Base-by-base conservation (phyloP, 257 asterid genomes). In the Thymus quinquecostatus region DNA sequence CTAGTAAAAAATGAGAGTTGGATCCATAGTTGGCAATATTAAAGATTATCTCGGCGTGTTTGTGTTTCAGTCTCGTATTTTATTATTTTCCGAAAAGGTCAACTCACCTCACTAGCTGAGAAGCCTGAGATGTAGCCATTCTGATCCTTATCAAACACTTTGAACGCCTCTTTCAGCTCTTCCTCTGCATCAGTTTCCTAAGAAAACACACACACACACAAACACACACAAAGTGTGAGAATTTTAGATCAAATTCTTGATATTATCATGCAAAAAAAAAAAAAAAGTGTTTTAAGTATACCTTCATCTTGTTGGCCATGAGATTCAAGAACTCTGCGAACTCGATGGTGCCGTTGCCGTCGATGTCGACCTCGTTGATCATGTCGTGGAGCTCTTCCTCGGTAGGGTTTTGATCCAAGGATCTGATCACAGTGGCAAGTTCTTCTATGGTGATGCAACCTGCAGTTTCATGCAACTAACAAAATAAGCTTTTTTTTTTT, bases 221-320 rank as follows among this genome's bases (percentile, higher is more conserved):
- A 21, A 27, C 27, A 58, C 10, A 7, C 58, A 21, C 32, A 21
- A 0, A 1, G 43, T 58, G 43, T 32, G 41, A 40, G 49, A 47
- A 38, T 21, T 1, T 8, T 2, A 64, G 40, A 27, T 38, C 8
- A 29, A 68, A 55, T 28, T 10, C 10, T 45, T 55, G 54, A 8
- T 21, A 21, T 21, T 21, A 21, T 14, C 6, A 43, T 51, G 60
- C 6, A 12, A 40, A 32, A 68, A 1, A 10, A 21, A 21, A 21
- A 21, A 21, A 21, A 21, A 21, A 21, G 21, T 14, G 2, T 41
- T 50, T 36, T 1, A 8, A 12, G 29, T 50, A 1, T 27, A 79
- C 89, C 87, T 82, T 85, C 77, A 85, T 80, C 71, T 85, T 80
- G 44, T 75, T 78, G 72, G 83, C 84, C 88, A 84, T 81, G 53